phyloP scores from a whole-genome alignment of 208 protist species.

The Acanthamoeba castellanii region DNA sequence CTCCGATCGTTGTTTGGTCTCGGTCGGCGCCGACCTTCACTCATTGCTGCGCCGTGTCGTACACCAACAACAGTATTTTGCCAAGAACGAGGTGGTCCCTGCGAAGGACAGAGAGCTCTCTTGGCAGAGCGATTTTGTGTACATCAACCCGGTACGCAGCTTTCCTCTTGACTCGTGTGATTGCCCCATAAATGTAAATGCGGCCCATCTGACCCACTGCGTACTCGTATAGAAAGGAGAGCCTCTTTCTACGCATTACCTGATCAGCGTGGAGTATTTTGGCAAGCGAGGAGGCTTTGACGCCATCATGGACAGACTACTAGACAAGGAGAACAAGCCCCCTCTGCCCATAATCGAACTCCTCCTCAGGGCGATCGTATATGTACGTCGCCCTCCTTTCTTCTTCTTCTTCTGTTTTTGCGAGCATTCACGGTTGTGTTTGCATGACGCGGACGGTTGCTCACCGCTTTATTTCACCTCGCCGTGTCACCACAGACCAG shows the following conservation, averaged over 20 bases:
- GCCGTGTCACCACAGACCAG: constrained; percentile 6
- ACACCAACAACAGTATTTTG: constrained; percentile 10
- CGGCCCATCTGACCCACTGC: not conserved
- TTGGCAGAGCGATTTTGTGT: constrained; percentile 36
- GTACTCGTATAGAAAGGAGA: constrained; percentile 63
- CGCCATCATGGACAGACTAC: constrained; percentile 61
- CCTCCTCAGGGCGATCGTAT: constrained; percentile 18
- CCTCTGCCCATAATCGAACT: constrained; percentile 38
- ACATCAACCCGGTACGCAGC: constrained; percentile 15
- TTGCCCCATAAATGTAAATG: not conserved
- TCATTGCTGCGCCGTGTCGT: not conserved
- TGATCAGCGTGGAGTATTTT: constrained; percentile 76
- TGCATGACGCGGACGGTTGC: not conserved
- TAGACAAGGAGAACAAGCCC: constrained; percentile 54
- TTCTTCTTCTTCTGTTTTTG: not conserved
- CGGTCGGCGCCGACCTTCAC: not conserved
- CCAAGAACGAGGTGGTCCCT: not conserved
- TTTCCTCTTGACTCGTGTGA: not conserved
- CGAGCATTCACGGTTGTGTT: not conserved
- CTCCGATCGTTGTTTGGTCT: not conserved
- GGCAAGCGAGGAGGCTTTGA: constrained; percentile 73
- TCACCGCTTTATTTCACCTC: constrained; percentile 2
- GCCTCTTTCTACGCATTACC: constrained; percentile 32
- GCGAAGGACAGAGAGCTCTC: constrained; percentile 3
- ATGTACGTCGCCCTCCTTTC: not conserved